A percentile compares a stretch with the other conserved stretches of the same genome.
phyloP scores from a whole-genome alignment of 371 early-diverging fungal species.

The Mortierella sp. region DNA sequence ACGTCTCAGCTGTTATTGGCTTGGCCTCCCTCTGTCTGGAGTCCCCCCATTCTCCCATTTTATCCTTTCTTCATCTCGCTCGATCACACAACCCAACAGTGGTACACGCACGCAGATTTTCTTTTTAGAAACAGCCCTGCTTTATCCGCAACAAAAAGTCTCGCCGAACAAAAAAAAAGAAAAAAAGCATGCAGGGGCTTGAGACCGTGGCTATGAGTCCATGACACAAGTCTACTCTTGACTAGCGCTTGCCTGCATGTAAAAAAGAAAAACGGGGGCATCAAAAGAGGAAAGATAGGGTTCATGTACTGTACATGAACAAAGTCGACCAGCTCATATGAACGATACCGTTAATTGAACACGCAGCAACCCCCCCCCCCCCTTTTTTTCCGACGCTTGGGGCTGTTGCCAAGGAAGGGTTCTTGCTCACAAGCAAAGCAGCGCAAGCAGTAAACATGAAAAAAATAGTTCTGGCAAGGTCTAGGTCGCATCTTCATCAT shows the following conservation, averaged over 20 bases:
- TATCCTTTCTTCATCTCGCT: background rate
- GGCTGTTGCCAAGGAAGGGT: slow-evolving; percentile 26
- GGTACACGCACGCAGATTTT: background rate
- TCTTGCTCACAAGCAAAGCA: background rate
- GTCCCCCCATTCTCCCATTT: background rate
- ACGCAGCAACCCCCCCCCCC: background rate
- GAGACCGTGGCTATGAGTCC: too few relatives aligned
- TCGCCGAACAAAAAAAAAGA: too few relatives aligned
- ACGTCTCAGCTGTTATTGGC: background rate
- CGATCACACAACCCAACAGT: background rate
- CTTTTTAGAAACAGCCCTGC: background rate
- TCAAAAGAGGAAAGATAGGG: background rate
- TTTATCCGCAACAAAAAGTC: too few relatives aligned
- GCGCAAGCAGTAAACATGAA: background rate
- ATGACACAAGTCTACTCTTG: too few relatives aligned
- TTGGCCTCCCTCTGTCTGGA: background rate
- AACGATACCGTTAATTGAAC: background rate
- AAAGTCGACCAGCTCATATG: background rate
- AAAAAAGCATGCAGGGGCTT: background rate
- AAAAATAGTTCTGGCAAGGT: background rate
- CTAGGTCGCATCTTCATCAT: background rate
- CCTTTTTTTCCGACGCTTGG: background rate
- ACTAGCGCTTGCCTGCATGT: background rate
- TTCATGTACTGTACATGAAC: too few relatives aligned
- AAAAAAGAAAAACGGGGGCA: background rate